Evolutionary conservation across 2,329 filamentous ascomycete genomes (phyloP).

Genomic region (Colletotrichum falcatum): DNA sequence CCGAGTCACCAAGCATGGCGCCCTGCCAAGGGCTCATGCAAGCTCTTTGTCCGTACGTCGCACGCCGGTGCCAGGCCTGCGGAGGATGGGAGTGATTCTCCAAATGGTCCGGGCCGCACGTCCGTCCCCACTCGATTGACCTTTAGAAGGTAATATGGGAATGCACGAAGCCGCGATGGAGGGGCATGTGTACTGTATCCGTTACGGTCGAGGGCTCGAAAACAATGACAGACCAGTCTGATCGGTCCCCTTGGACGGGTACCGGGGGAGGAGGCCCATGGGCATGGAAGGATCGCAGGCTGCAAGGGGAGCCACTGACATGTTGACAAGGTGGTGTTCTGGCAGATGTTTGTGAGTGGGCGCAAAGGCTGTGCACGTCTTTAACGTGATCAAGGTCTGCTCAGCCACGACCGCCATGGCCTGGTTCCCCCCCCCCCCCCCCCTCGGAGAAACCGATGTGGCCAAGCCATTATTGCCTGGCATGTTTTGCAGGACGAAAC

Average conservation of each 20-base stretch:
- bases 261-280: too few relatives aligned
- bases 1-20: conserved; percentile 32
- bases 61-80: background rate
- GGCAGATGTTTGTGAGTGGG: conserved; percentile 15
- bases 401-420: conserved; percentile 26
- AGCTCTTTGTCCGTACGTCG: conserved; percentile 15
- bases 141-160: conserved; percentile 4
- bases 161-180: conserved; percentile 14
- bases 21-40: conserved; percentile 21
- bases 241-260: background rate
- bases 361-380: conserved; percentile 27
- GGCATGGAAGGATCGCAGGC: conserved; percentile 24
- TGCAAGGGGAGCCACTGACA: conserved; percentile 35
- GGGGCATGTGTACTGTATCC: background rate
- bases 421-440: too few relatives aligned
- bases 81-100: background rate
- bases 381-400: conserved; percentile 9
- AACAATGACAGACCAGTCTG: background rate
- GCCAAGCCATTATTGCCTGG: conserved; percentile 20
- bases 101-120: background rate
- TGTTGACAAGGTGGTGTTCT: conserved; percentile 6
- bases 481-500: conserved; percentile 1
- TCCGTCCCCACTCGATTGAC: conserved; percentile 20
- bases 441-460: conserved; percentile 30
- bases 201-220: background rate